Evolutionary conservation across 2,329 filamentous ascomycete species (phyloP).

Genomic region (Pseudogymnoascus sp.): DNA sequence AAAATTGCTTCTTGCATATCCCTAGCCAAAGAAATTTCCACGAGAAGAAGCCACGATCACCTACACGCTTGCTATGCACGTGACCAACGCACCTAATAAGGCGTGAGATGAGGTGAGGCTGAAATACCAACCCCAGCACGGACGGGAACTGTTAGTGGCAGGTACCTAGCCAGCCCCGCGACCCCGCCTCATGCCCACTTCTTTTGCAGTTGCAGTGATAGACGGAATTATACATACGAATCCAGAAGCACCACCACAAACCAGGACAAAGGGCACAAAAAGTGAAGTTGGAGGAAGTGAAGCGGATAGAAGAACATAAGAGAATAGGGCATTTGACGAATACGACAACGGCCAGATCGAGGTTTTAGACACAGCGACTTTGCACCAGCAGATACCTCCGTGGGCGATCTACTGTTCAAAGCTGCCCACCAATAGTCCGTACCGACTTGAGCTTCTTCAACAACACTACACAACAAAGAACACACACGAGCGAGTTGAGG

Average conservation of each 20-base stretch:
- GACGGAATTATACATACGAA: background rate
- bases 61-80: background rate
- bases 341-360: background rate
- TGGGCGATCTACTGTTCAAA: background rate
- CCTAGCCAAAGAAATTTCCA: background rate
- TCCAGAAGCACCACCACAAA: background rate
- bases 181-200: slow-evolving; percentile 7
- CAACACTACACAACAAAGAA: background rate
- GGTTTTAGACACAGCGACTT: background rate
- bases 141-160: slow-evolving; percentile 2
- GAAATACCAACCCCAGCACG: background rate
- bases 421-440: background rate
- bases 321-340: background rate
- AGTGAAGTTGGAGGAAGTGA: background rate
- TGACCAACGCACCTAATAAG: background rate
- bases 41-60: background rate
- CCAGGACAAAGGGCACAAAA: background rate
- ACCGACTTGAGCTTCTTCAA: background rate
- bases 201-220: background rate
- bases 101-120: slow-evolving; percentile 7
- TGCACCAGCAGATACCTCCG: background rate
- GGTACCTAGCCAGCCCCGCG: slow-evolving; percentile 1
- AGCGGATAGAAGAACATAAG: background rate
- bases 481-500: background rate
- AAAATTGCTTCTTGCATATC: background rate